phyloP scores from a whole-genome alignment of 2,329 filamentous ascomycete genomes.

The Alternaria conjuncta region DNA sequence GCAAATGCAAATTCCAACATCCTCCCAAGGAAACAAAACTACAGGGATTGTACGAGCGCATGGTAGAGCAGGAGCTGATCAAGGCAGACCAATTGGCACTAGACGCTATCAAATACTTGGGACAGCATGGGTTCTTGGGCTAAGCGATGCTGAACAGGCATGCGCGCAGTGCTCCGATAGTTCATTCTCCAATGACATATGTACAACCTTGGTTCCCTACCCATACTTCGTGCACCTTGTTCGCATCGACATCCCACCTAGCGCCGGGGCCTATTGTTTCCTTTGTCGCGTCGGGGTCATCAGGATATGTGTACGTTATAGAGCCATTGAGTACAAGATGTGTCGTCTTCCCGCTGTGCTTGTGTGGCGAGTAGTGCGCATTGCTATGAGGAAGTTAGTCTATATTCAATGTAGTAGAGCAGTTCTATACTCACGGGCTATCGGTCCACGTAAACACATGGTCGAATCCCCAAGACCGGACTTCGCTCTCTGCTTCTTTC shows the following conservation, averaged over 20 bases:
- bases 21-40: constrained; percentile 24
- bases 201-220: constrained; percentile 70
- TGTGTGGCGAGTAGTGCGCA: constrained; percentile 71
- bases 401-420: neutral
- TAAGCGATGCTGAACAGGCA: constrained; percentile 6
- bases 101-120: constrained; percentile 56
- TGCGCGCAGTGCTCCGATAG: neutral
- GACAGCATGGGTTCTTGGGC: constrained; percentile 51
- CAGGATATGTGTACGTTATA: constrained; percentile 71
- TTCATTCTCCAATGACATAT: constrained; percentile 66
- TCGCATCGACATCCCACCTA: constrained; percentile 70
- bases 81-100: constrained; percentile 52
- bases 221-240: constrained; percentile 72
- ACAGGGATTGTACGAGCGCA: constrained; percentile 36
- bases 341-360: constrained; percentile 68
- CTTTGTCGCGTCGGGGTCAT: constrained; percentile 63
- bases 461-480: constrained; percentile 72
- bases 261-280: constrained; percentile 66
- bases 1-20: constrained; percentile 36
- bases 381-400: constrained; percentile 56
- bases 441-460: constrained; percentile 77
- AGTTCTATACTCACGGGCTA: constrained; percentile 61
- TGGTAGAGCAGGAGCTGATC: constrained; percentile 55
- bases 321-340: constrained; percentile 71
- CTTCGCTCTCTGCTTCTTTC: constrained; percentile 64